Percentiles rank a stretch among this genome's conserved stretches.
Conservation (phyloP, 2,329 filamentous ascomycete species). For the Plectosphaerella sp. region DNA sequence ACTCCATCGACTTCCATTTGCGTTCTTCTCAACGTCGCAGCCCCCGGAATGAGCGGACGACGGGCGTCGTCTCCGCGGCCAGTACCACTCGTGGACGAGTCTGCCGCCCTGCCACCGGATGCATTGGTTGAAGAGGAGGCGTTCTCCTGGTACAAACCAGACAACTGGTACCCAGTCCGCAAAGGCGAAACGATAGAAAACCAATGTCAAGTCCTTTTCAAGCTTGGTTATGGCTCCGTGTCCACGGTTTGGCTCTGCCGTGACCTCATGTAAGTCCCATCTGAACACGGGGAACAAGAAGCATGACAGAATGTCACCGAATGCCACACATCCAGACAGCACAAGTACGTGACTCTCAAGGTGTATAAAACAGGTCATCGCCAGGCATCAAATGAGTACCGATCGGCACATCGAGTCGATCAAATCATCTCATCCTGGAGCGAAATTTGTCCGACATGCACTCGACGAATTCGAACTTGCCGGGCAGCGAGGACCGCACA, state of each 20-base stretch:
- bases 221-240: conserved; percentile 19
- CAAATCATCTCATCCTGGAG: conserved; percentile 6
- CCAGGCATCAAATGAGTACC: conserved; percentile 5
- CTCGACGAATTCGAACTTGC: conserved; percentile 4
- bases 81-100: too few species aligned
- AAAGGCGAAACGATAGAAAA: conserved; percentile 16
- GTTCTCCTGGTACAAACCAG: conserved; percentile 14
- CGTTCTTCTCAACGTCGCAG: too few species aligned
- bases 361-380: conserved; percentile 5
- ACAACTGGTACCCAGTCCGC: conserved; percentile 16
- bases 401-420: neutral
- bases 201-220: conserved; percentile 18
- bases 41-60: too few species aligned
- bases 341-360: conserved; percentile 7
- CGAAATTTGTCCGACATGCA: neutral
- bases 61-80: too few species aligned
- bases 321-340: neutral
- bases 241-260: conserved; percentile 20
- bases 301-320: neutral
- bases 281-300: neutral
- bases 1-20: too few species aligned
- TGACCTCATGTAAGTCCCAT: conserved; percentile 12
- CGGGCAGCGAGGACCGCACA: conserved; percentile 2
- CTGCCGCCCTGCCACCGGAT: too few species aligned
- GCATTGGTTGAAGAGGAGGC: conserved; percentile 17